Evolutionary conservation across 2,329 filamentous ascomycete species (phyloP).

Genomic region (Fusarium secorum): DNA sequence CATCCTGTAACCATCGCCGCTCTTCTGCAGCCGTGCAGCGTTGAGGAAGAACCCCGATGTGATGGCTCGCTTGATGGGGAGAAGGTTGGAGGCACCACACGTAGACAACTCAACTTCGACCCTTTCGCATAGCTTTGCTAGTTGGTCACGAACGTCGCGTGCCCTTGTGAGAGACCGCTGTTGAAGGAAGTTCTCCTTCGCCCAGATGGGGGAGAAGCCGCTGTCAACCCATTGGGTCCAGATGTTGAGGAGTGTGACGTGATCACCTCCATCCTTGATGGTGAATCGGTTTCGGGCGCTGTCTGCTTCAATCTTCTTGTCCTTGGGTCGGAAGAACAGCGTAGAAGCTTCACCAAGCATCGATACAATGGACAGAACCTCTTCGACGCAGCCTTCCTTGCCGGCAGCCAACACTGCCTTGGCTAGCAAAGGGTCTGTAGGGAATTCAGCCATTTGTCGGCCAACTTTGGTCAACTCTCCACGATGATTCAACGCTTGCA

Average conservation of each 20-base stretch:
- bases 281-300: constrained; percentile 89
- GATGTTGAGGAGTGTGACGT: constrained; percentile 86
- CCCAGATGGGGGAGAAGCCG: constrained; percentile 88
- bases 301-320: constrained; percentile 97
- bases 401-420: constrained; percentile 89
- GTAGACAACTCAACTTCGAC: constrained; percentile 82
- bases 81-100: constrained; percentile 73
- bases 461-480: constrained; percentile 91
- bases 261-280: constrained; percentile 88
- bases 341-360: constrained; percentile 91
- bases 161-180: constrained; percentile 88
- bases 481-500: constrained; percentile 87
- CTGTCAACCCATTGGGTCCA: constrained; percentile 96
- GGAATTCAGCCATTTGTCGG: constrained; percentile 94
- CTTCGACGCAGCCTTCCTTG: constrained; percentile 90
- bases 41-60: constrained; percentile 96
- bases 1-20: constrained; percentile 88
- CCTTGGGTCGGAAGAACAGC: constrained; percentile 93
- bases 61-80: constrained; percentile 84
- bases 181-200: constrained; percentile 92
- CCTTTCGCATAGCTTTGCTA: constrained; percentile 89
- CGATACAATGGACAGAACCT: constrained; percentile 90
- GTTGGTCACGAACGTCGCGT: constrained; percentile 90
- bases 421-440: constrained; percentile 89
- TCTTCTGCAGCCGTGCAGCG: constrained; percentile 81